Conservation (phyloP, 31 red algal species). For the Asparagopsis taxiformis region DNA sequence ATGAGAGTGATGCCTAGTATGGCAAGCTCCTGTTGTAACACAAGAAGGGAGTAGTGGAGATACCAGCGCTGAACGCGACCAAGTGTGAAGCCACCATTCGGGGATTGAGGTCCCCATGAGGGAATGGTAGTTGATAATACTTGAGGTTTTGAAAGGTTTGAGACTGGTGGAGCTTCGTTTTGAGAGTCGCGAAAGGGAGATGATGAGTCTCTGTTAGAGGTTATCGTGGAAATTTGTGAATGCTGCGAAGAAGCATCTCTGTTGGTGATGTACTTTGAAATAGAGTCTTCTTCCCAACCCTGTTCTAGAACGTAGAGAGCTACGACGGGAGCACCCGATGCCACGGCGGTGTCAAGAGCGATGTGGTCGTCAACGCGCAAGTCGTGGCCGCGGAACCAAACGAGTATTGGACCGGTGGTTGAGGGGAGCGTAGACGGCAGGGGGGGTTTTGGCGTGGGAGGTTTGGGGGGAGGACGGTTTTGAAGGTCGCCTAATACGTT, state of each 20-base stretch:
- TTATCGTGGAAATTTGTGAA: neutral
- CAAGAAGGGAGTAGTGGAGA: slow-evolving; percentile 61
- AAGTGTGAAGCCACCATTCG: slow-evolving; percentile 46
- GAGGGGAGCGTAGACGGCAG: too few relatives aligned
- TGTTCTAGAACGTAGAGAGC: slow-evolving; percentile 76
- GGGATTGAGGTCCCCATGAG: slow-evolving; percentile 28
- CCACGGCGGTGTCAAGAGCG: slow-evolving; percentile 70
- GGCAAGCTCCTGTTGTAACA: slow-evolving; percentile 29
- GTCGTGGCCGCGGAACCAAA: slow-evolving; percentile 92
- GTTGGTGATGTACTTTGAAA: slow-evolving; percentile 7
- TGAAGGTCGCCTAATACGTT: too few relatives aligned
- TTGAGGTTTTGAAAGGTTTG: slow-evolving; percentile 1
- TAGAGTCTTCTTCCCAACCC: slow-evolving; percentile 44
- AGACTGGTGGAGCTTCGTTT: neutral
- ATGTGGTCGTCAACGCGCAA: slow-evolving; percentile 77
- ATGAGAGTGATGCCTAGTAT: slow-evolving; percentile 46
- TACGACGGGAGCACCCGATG: slow-evolving; percentile 40
- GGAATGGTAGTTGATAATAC: neutral
- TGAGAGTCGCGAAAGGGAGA: neutral
- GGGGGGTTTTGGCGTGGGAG: too few relatives aligned
- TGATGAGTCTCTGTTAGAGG: too few relatives aligned
- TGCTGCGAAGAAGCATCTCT: slow-evolving; percentile 4
- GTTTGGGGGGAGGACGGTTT: too few relatives aligned
- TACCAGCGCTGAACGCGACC: slow-evolving; percentile 70
- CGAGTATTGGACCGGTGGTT: slow-evolving; percentile 22